Evolutionary conservation across 1,139 yeast species (phyloP), one percentile per base, ranked within the genome.

Genomic region (Blastobotrys illinoisensis): DNA sequence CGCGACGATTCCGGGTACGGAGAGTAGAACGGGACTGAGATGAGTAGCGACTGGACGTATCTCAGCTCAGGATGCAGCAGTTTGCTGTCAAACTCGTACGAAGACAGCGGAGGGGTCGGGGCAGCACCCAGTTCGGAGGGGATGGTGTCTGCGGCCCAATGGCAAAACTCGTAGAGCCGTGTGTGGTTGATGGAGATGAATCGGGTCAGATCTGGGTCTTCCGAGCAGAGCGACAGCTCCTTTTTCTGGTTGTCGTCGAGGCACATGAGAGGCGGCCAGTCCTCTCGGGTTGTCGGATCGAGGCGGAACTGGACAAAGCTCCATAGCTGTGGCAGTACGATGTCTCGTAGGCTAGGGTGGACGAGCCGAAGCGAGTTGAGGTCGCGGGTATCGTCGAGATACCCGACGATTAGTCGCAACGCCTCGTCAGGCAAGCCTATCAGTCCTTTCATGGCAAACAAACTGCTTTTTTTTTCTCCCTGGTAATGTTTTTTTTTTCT

Each of bases 191-290:
- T 11, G 1, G 54, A 44, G 3, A 28, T 18, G 18, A 20, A 45
- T 7, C 54, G 46, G 20, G 44, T 40, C 5, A 48, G 6, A 9
- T 26, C 3, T 5, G 54, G 54, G 20, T 48, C 49, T 43, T 52
- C 54, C 32, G 52, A 48, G 2, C 49, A 24, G 13, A 52, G 48
- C 21, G 54, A 51, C 11, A 52, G 49, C 6, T 48, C 40, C 21
- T 48, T 45, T 13, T 51, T 40, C 36, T 48, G 43, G 18, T 52
- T 49, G 26, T 52, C 54, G 44, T 52, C 54, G 3, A 52, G 52
- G 40, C 49, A 52, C 54, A 52, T 52, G 16, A 51, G 40, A 19
- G 24, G 46, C n/a, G 54, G 54, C 54, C 54, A 52, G 19, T 21
- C 23, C 24, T 52, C 54, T 13, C 54, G 26, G 9, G 54, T 52